These are phyloP conservation scores for Trametes coccinea DNA, from an alignment of 768 basidiomycete species.

Conservation along the genomic window DNA sequence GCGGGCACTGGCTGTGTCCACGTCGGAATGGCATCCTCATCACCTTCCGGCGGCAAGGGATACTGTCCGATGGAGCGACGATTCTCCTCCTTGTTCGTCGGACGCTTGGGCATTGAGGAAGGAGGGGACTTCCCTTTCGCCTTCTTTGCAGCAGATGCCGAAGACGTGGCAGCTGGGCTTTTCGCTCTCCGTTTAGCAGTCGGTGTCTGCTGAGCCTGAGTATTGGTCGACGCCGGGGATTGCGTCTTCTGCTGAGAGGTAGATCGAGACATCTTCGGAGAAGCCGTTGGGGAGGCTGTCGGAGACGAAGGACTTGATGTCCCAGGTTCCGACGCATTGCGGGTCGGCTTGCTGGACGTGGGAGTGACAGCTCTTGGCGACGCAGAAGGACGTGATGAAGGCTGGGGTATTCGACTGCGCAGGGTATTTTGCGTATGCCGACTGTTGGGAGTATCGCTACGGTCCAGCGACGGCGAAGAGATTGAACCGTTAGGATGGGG, in stretches of 20 bases:
- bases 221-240: constrained; percentile 6
- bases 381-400: constrained; percentile 41
- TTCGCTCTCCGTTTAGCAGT: constrained; percentile 45
- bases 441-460: constrained; percentile 28
- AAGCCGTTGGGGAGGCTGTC: constrained; percentile 12
- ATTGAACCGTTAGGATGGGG: constrained; percentile 24
- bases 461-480: constrained; percentile 26
- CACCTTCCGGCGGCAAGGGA: constrained; percentile 54
- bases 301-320: constrained; percentile 13
- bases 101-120: constrained; percentile 34
- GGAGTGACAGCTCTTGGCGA: constrained; percentile 49
- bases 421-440: constrained; percentile 14
- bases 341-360: constrained; percentile 34
- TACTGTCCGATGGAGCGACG: constrained; percentile 68
- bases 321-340: constrained; percentile 38
- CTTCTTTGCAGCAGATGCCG: constrained; percentile 42
- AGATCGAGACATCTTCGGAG: constrained; percentile 23
- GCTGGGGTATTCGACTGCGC: constrained; percentile 26
- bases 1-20: constrained; percentile 75
- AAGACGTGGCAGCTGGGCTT: constrained; percentile 45
- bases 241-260: constrained; percentile 21
- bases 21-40: constrained; percentile 73
- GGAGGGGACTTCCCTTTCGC: constrained; percentile 38
- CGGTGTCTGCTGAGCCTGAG: constrained; percentile 23
- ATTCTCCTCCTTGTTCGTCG: constrained; percentile 45